Conservation (phyloP, 495 filamentous ascomycete genomes). For the Penicillium chermesinum region DNA sequence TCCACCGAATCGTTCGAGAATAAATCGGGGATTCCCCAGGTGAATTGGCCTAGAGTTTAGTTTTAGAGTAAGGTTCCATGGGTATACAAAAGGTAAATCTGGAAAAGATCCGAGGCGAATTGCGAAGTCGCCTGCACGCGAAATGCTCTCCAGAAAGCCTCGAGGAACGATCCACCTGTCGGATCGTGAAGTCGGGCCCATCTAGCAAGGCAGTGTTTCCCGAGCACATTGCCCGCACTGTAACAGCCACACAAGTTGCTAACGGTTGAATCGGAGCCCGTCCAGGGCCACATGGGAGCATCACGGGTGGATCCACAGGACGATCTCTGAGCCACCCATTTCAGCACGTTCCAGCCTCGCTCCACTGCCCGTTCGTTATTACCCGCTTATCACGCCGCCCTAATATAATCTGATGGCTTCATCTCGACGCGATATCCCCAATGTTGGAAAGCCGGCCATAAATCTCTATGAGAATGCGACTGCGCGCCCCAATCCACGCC, state of each 20-base stretch:
- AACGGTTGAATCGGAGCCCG: constrained; percentile 2
- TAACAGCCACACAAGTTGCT: too few relatives aligned
- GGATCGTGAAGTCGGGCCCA: neutral
- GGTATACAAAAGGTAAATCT: neutral
- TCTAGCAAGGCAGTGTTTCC: too few relatives aligned
- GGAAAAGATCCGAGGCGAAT: too few relatives aligned
- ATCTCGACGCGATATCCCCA: constrained; percentile 7
- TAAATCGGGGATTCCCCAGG: neutral
- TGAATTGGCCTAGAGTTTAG: neutral
- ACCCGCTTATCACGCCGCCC: constrained; percentile 14
- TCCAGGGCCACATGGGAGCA: constrained; percentile 21
- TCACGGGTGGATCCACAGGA: constrained; percentile 11
- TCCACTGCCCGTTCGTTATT: constrained; percentile 11
- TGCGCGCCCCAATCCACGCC: neutral
- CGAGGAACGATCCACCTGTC: too few relatives aligned
- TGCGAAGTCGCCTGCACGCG: too few relatives aligned
- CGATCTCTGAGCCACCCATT: constrained; percentile 32
- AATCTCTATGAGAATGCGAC: constrained; percentile 1
- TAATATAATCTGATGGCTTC: constrained; percentile 4
- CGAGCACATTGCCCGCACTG: too few relatives aligned
- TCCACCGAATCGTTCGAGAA: neutral
- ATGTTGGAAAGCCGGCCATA: constrained; percentile 9
- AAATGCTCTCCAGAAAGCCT: too few relatives aligned
- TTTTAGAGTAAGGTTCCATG: neutral
- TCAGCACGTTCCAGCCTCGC: constrained; percentile 27